Evolutionary conservation across 257 asterid species (phyloP), one percentile per base, ranked within the genome.

Genomic region (Plantago ovata): DNA sequence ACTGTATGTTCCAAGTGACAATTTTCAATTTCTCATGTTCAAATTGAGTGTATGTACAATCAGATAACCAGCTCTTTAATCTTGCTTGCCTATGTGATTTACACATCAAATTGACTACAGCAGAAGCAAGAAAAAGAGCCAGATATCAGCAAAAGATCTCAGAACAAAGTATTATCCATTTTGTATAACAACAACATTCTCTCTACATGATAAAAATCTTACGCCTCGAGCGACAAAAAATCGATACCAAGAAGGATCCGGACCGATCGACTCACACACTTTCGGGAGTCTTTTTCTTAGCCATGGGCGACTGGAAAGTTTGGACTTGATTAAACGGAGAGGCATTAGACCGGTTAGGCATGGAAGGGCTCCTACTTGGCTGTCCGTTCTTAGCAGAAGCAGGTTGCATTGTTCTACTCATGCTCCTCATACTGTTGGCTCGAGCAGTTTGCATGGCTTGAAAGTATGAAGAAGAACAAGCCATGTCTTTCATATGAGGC

Each of bases 401-500:
- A 5, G 42, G 69, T 65, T 81, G 86, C 68, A 68, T 18, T 28
- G 7, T 8, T 52, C 71, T 76, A 14, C 7, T 61, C 4, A 78
- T 73, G 19, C 38, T 77, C 56, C 81, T 69, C 62, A 56, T 39
- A 48, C 32, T 41, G 40, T 69, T 51, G 3, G 66, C 69, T 18
- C 84, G 84, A 28, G 71, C 75, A 41, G 71, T 55, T 33, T 70
- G 77, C 83, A 78, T 65, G 14, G 86, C 89, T 69, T 80, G 87
- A 73, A 83, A 75, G 67, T 79, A 79, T 9, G 95, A 79, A 0
- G 89, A 68, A 6, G 84, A 69, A 23, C 70, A 61, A 3, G 91
- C 94, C 84, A 81, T 72, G 74, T 84, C 95, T 59, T 67, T 84
- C 12, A 83, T 46, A 32, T 43, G 38, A 36, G 85, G 85, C 65